Percentiles rank a stretch among this genome's conserved stretches.
These are phyloP conservation scores for Clitopilus hobsonii DNA, from an alignment of 768 basidiomycete genomes.

Conservation along the genomic window DNA sequence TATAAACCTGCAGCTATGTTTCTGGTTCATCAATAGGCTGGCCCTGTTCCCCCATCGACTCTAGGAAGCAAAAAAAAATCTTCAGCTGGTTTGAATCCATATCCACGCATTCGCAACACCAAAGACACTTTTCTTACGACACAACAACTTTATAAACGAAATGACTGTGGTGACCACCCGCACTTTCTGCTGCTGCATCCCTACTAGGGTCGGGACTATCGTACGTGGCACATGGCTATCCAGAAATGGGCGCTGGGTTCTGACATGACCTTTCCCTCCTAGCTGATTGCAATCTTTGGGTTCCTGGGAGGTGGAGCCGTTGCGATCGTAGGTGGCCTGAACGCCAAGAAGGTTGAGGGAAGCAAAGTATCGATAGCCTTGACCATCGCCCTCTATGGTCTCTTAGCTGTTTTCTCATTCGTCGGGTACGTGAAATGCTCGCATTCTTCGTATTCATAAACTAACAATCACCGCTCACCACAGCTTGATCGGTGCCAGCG, in stretches of 20 bases:
- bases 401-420: conserved; percentile 38
- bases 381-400: conserved; percentile 34
- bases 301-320: conserved; percentile 37
- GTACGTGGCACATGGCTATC: conserved; percentile 21
- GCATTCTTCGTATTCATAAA: not conserved
- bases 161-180: conserved; percentile 34
- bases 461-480: not conserved
- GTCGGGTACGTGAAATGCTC: conserved; percentile 30
- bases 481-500: conserved; percentile 40
- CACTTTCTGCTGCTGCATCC: conserved; percentile 48
- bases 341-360: conserved; percentile 18
- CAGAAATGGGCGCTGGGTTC: not conserved
- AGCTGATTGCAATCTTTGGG: conserved; percentile 42
- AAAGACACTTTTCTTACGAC: conserved; percentile 4
- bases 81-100: conserved; percentile 1
- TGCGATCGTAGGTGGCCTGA: conserved; percentile 25
- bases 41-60: conserved; percentile 29
- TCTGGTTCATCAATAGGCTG: conserved; percentile 33
- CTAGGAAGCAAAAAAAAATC: conserved; percentile 5
- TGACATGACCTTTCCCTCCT: not conserved
- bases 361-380: conserved; percentile 36
- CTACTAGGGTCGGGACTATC: conserved; percentile 42
- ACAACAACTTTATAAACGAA: conserved; percentile 10
- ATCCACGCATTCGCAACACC: not conserved
- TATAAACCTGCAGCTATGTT: conserved; percentile 20